Percentiles rank a stretch among this genome's conserved stretches.
phyloP scores from a whole-genome alignment of 345 rosid species.

The Euphorbia lathyris region DNA sequence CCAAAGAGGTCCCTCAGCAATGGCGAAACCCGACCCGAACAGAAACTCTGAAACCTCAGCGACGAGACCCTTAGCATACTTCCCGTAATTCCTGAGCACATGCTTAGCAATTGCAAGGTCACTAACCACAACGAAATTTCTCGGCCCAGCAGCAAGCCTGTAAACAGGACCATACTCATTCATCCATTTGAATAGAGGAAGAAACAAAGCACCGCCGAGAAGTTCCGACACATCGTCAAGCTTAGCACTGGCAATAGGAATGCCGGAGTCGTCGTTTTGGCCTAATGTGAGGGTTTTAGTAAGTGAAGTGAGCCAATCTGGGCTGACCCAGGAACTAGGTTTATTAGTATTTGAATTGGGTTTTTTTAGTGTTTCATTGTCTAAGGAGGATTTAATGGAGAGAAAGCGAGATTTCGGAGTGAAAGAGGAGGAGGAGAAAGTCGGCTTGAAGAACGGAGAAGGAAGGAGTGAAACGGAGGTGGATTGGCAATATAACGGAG shows the following conservation, averaged over 20 bases:
- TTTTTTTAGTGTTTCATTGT: constrained; percentile 28
- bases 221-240: constrained; percentile 90
- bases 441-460: constrained; percentile 16
- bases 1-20: constrained; percentile 90
- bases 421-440: too few relatives aligned
- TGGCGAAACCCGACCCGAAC: constrained; percentile 90
- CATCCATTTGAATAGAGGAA: constrained; percentile 96
- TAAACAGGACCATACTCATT: constrained; percentile 81
- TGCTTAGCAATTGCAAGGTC: constrained; percentile 92
- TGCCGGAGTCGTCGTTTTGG: constrained; percentile 66
- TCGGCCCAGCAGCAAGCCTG: constrained; percentile 88
- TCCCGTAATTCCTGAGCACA: constrained; percentile 73
- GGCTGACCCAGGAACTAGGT: constrained; percentile 76
- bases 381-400: constrained; percentile 48
- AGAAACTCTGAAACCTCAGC: constrained; percentile 89
- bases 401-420: constrained; percentile 23
- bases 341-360: constrained; percentile 31
- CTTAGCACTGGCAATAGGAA: constrained; percentile 79
- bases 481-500: constrained; percentile 19
- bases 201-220: constrained; percentile 90
- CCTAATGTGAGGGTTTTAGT: constrained; percentile 50
- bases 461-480: constrained; percentile 18
- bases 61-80: constrained; percentile 83
- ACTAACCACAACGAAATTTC: constrained; percentile 83
- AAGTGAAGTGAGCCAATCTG: constrained; percentile 89